Evolutionary conservation across 345 rosid genomes (phyloP), one percentile per base, ranked within the genome.

Genomic region (Moricandia moricandioides): DNA sequence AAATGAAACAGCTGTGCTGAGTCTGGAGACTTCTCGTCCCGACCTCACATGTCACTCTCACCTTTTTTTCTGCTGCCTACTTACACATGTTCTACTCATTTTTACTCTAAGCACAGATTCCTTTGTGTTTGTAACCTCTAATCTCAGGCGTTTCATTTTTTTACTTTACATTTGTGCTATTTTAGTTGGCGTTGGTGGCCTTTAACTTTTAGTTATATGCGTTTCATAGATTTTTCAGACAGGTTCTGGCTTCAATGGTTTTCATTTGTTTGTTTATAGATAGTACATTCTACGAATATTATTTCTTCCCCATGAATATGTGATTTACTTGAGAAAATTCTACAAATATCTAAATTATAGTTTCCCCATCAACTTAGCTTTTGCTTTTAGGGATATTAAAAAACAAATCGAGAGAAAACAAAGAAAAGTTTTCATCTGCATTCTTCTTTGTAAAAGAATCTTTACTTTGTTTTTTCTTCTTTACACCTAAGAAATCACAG

Each of bases 11-110:
- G 80, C 71, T 76, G 80, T 77, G 52, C 43, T 63, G 59, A 40
- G 64, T 76, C 71, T 76, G 61, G 75, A 76, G 80, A 63, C 31
- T 70, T 76, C 71, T 66, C 62, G 31, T 70, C 75, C 52, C 5
- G 45, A 63, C 70, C 80, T 62, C 75, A 71, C 72, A 65, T 77
- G 76, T 71, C 72, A 2, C 72, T 65, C 26, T 77, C 80, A 45
- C 30, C 11, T 65, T 71, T 77, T 65, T 33, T 43, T 56, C 66
- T 17, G 67, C 65, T 62, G 75, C 75, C 75, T 69, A 62, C 75
- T 76, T 70, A 76, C 70, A 76, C 75, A 69, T 70, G 75, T 39
- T 62, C 49, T 18, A 40, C 69, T 67, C 55, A 33, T 13, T 69
- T 70, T 54, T 76, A 69, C 70, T 76, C 66, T 56, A 43, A 30